Evolutionary conservation across 768 basidiomycete species (phyloP).

Genomic region (Rubroboletus satanas): DNA sequence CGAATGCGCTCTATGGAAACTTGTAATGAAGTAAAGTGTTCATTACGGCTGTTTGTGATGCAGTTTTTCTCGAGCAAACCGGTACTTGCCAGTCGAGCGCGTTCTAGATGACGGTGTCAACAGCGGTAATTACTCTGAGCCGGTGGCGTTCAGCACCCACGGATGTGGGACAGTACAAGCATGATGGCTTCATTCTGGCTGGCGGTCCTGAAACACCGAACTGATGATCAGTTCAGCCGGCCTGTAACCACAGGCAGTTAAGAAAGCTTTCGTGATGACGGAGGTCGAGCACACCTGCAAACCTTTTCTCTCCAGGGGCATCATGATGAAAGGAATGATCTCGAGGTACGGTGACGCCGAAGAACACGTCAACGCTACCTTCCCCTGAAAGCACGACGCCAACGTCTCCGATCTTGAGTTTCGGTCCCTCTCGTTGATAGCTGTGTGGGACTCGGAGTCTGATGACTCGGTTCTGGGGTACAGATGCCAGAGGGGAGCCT

Average conservation of each 20-base stretch:
- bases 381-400: conserved; percentile 20
- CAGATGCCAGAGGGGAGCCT: conserved; percentile 24
- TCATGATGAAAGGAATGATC: conserved; percentile 15
- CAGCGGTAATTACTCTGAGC: conserved; percentile 12
- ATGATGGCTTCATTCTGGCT: conserved; percentile 21
- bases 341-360: conserved; percentile 29
- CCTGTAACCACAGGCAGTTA: background rate
- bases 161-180: conserved; percentile 23
- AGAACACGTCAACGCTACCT: conserved; percentile 31
- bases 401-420: background rate
- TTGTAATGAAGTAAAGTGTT: conserved; percentile 24
- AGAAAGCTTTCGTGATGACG: background rate
- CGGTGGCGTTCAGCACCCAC: conserved; percentile 17
- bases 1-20: background rate
- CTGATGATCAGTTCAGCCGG: background rate
- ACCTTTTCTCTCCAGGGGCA: background rate
- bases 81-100: conserved; percentile 24
- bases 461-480: conserved; percentile 20
- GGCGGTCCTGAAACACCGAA: background rate
- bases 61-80: conserved; percentile 8
- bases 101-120: conserved; percentile 17
- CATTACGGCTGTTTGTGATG: conserved; percentile 2
- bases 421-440: conserved; percentile 17
- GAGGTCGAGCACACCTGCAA: background rate
- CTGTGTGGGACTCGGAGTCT: conserved; percentile 9